These are phyloP conservation scores for Grosmannia serpens DNA, from an alignment of 2,329 filamentous ascomycete genomes.

Conservation along the genomic window DNA sequence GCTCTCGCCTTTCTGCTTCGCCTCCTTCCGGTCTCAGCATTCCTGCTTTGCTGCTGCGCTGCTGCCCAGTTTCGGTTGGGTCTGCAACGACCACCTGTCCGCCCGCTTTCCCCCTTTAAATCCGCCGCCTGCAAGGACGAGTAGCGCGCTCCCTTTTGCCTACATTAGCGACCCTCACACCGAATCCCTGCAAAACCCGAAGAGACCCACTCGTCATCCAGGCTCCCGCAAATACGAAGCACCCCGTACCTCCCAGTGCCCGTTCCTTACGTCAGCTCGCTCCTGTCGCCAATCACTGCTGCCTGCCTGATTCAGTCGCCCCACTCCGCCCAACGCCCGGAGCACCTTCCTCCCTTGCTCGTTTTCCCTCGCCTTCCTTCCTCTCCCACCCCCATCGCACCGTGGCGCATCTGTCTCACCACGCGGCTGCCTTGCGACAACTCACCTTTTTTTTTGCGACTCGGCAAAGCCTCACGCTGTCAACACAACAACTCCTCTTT, in stretches of 20 bases:
- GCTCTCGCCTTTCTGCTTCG: not conserved
- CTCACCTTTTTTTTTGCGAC: not conserved
- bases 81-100: not conserved
- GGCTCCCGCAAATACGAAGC: conserved; percentile 1
- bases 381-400: conserved; percentile 1
- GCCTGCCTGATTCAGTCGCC: not conserved
- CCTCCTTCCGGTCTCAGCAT: not conserved
- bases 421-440: conserved; percentile 13
- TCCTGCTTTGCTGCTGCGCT: not conserved
- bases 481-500: conserved; percentile 4
- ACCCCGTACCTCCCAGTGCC: conserved; percentile 1
- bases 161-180: conserved; percentile 5
- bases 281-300: conserved; percentile 4
- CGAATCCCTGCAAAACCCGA: conserved; percentile 5
- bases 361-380: not conserved
- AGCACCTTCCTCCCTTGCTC: not conserved
- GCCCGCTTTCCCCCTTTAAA: not conserved
- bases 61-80: not conserved
- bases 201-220: conserved; percentile 3
- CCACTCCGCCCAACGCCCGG: conserved; percentile 1
- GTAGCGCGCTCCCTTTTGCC: conserved; percentile 3
- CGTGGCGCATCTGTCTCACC: conserved; percentile 9
- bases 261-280: conserved; percentile 14
- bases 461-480: conserved; percentile 4
- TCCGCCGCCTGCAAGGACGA: not conserved